Percentiles rank a stretch among this genome's conserved stretches.
Evolutionary conservation across 2,329 filamentous ascomycete genomes (phyloP).

Genomic region (Zymoseptoria crescenta): DNA sequence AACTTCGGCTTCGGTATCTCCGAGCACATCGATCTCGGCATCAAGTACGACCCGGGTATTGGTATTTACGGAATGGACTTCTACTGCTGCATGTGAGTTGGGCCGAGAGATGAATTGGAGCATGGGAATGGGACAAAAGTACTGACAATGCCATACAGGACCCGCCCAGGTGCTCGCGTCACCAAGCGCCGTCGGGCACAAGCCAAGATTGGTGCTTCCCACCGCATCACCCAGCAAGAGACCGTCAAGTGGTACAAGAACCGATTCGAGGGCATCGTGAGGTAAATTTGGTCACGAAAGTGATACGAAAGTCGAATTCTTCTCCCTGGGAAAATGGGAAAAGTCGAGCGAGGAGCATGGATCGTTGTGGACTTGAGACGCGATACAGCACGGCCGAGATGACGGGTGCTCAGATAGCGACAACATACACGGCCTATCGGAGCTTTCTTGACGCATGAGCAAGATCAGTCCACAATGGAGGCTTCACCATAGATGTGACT

Average conservation of each 20-base stretch:
- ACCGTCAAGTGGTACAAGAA: constrained; percentile 97
- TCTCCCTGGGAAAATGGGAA: constrained; percentile 2
- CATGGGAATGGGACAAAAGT: not conserved
- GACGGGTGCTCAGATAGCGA: constrained; percentile 21
- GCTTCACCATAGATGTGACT: constrained; percentile 26
- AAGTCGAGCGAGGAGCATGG: constrained; percentile 2
- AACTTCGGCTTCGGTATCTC: constrained; percentile 99
- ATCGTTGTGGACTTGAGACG: constrained; percentile 17
- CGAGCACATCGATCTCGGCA: constrained; percentile 99
- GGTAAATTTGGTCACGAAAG: constrained; percentile 56
- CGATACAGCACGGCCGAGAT: constrained; percentile 20
- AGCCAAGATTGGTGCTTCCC: constrained; percentile 74
- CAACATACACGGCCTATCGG: constrained; percentile 31
- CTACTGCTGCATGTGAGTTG: constrained; percentile 94
- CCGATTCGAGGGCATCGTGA: constrained; percentile 97
- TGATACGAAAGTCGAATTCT: constrained; percentile 3
- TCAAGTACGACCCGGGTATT: constrained; percentile 98
- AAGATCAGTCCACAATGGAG: constrained; percentile 31
- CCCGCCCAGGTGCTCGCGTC: constrained; percentile 96
- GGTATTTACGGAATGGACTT: constrained; percentile 99
- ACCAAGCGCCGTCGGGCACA: constrained; percentile 88
- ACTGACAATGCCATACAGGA: constrained; percentile 44
- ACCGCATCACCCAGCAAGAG: constrained; percentile 91
- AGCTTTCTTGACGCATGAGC: constrained; percentile 28
- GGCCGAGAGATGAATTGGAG: not conserved